phyloP scores from a whole-genome alignment of 495 filamentous ascomycete species.

The Lophium mytilinum region DNA sequence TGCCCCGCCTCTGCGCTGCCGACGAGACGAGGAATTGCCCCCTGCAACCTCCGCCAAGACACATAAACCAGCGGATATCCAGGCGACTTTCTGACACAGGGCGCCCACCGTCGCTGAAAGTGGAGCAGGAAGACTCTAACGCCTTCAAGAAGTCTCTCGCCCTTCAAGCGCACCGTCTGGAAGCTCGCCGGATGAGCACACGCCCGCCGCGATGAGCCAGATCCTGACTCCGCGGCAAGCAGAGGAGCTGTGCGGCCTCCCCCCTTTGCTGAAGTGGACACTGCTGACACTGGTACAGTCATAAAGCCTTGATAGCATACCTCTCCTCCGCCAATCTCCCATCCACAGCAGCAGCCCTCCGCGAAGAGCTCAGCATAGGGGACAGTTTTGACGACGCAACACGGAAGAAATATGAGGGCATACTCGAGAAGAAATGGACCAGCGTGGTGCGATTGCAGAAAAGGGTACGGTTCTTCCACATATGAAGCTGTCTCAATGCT shows the following conservation, averaged over 20 bases:
- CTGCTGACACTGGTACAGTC: slow-evolving; percentile 46
- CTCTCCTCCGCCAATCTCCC: slow-evolving; percentile 62
- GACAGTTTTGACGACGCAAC: slow-evolving; percentile 67
- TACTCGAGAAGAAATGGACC: slow-evolving; percentile 96
- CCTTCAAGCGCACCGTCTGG: background rate
- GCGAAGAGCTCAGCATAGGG: slow-evolving; percentile 55
- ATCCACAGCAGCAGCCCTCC: slow-evolving; percentile 58
- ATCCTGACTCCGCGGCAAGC: slow-evolving; percentile 73
- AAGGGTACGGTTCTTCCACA: slow-evolving; percentile 48
- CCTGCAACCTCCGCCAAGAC: background rate
- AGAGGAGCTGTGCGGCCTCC: slow-evolving; percentile 65
- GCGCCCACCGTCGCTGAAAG: background rate
- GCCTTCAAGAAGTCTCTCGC: background rate
- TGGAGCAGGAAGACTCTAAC: background rate
- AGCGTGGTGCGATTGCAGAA: slow-evolving; percentile 84
- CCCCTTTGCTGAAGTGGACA: background rate
- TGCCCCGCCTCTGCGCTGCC: no score
- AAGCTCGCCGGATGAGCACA: slow-evolving; percentile 5
- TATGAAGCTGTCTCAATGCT: background rate
- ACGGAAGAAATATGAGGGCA: slow-evolving; percentile 77
- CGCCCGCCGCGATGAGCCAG: slow-evolving; percentile 53
- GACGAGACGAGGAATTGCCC: background rate
- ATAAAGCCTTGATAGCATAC: slow-evolving; percentile 87
- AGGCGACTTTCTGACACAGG: background rate
- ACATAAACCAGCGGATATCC: background rate